Evolutionary conservation across 2,329 filamentous ascomycete species (phyloP).

Genomic region (Elsinoe ampelina): DNA sequence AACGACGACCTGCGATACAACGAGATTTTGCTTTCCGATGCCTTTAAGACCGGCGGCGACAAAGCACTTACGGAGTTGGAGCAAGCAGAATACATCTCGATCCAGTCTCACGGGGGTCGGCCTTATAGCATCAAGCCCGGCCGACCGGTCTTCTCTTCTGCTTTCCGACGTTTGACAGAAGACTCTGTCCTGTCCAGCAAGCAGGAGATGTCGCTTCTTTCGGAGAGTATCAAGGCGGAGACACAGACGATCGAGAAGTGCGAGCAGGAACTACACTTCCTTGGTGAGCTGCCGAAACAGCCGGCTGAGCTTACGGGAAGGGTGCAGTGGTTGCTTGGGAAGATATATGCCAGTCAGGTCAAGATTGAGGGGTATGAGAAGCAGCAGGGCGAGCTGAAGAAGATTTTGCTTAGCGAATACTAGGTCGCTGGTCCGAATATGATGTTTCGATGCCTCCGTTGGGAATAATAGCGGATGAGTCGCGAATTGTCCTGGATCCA

Average conservation of each 20-base stretch:
- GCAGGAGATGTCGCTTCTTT: slow-evolving; percentile 58
- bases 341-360: slow-evolving; percentile 62
- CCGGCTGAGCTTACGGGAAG: slow-evolving; percentile 58
- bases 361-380: slow-evolving; percentile 66
- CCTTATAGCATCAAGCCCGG: slow-evolving; percentile 70
- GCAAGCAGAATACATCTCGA: slow-evolving; percentile 74
- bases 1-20: slow-evolving; percentile 68
- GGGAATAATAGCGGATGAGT: too few relatives aligned
- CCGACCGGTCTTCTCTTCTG: slow-evolving; percentile 76
- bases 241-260: slow-evolving; percentile 65
- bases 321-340: slow-evolving; percentile 62
- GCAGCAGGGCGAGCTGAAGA: slow-evolving; percentile 64
- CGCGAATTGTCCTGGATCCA: too few relatives aligned
- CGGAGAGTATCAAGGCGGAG: slow-evolving; percentile 62
- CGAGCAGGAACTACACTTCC: slow-evolving; percentile 63
- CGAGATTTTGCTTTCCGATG: slow-evolving; percentile 66
- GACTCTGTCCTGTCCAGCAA: slow-evolving; percentile 66
- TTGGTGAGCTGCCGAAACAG: slow-evolving; percentile 63
- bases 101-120: slow-evolving; percentile 63
- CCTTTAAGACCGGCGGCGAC: slow-evolving; percentile 66
- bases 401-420: slow-evolving; percentile 51
- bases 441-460: background rate
- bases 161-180: slow-evolving; percentile 61
- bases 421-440: slow-evolving; percentile 19
- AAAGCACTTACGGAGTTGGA: slow-evolving; percentile 69